Conservation (phyloP, 1,284 basidiomycete species). For the Ganoderma boninense region DNA sequence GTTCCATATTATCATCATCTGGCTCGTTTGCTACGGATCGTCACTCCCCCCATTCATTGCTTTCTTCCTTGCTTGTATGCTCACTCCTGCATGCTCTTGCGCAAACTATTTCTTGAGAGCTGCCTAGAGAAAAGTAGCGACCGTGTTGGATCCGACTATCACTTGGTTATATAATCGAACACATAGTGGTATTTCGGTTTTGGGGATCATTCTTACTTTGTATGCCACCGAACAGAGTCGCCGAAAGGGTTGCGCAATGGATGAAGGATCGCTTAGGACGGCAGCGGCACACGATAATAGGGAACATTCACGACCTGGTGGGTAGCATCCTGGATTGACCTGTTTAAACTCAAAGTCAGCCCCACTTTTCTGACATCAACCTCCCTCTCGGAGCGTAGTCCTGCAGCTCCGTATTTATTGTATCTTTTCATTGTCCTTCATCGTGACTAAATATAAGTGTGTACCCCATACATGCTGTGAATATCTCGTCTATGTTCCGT, state of each 20-base stretch:
- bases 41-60: neutral
- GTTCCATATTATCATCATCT: neutral
- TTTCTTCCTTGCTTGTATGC: conserved; percentile 1
- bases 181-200: neutral
- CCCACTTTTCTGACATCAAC: too few species aligned
- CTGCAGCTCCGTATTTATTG: neutral
- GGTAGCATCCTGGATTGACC: too few species aligned
- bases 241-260: neutral
- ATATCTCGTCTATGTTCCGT: conserved; percentile 12
- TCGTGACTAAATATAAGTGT: neutral
- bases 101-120: neutral
- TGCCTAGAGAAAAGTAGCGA: conserved; percentile 1
- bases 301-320: too few species aligned
- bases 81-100: neutral
- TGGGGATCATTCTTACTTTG: neutral
- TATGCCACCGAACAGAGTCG: neutral
- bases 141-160: neutral
- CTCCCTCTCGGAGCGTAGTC: too few species aligned
- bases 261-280: too few species aligned
- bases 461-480: conserved; percentile 2
- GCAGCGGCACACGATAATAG: too few species aligned
- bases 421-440: neutral
- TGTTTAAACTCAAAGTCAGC: too few species aligned
- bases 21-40: neutral
- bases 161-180: neutral